Evolutionary conservation across 1,284 basidiomycete species (phyloP).

Genomic region (Volvariella volvacea): DNA sequence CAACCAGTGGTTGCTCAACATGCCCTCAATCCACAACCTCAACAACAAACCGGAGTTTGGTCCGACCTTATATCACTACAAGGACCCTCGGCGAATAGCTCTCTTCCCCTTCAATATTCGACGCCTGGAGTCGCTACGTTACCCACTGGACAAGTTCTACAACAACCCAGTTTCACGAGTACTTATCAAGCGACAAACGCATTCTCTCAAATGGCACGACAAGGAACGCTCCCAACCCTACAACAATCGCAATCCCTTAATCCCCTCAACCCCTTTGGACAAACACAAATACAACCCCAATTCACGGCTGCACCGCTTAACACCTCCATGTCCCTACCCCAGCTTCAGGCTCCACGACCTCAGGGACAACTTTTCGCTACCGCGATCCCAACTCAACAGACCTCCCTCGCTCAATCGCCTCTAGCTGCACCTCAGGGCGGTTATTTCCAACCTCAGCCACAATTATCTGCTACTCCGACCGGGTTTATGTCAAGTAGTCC

Average conservation of each 20-base stretch:
- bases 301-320: neutral
- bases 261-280: neutral
- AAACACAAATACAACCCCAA: neutral
- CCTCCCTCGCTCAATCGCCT: too few relatives aligned
- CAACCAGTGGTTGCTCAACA: slow-evolving; percentile 18
- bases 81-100: slow-evolving; percentile 34
- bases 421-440: neutral
- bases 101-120: slow-evolving; percentile 51
- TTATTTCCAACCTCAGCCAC: neutral
- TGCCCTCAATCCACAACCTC: slow-evolving; percentile 13
- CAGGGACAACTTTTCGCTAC: neutral
- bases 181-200: neutral
- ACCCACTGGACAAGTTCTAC: neutral
- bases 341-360: neutral
- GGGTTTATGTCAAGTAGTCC: neutral
- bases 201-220: neutral
- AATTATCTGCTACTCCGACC: neutral
- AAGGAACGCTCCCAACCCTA: neutral
- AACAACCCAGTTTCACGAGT: neutral
- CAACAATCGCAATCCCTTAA: neutral
- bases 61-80: slow-evolving; percentile 47
- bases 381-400: neutral
- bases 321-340: neutral
- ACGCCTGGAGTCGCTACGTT: slow-evolving; percentile 11
- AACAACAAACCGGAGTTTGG: slow-evolving; percentile 33